phyloP scores from a whole-genome alignment of 78 protist species.

The Emiliania huxleyi region DNA sequence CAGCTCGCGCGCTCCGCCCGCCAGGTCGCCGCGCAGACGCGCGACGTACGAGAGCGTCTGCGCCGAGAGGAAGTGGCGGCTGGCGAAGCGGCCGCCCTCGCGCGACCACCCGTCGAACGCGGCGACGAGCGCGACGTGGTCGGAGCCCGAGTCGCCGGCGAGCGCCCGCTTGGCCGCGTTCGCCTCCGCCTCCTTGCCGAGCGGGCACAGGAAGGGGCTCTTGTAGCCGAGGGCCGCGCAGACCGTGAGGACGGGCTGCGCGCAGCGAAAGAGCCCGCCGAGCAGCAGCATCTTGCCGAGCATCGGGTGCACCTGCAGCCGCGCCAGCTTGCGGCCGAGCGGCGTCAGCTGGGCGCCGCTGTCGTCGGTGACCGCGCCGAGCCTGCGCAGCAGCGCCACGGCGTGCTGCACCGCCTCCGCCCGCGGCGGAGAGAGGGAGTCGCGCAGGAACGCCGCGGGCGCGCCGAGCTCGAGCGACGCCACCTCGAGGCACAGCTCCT shows the following conservation, averaged over 20 bases:
- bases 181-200: conserved; percentile 45
- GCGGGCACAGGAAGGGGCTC: conserved; percentile 62
- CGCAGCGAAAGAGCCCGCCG: conserved; percentile 27
- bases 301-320: conserved; percentile 72
- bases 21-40: neutral
- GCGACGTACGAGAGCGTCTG: neutral
- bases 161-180: conserved; percentile 41
- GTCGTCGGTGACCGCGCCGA: conserved; percentile 29
- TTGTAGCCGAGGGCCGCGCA: conserved; percentile 56
- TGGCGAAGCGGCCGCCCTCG: neutral
- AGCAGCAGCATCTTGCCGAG: conserved; percentile 75
- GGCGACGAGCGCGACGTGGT: neutral
- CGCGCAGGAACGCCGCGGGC: neutral
- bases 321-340: conserved; percentile 73
- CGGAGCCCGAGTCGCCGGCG: conserved; percentile 52
- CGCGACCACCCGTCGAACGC: neutral
- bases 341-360: conserved; percentile 45
- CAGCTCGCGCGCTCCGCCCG: neutral
- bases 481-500: conserved; percentile 71
- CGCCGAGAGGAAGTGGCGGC: neutral
- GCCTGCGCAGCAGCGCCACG: conserved; percentile 40
- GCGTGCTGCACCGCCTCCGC: conserved; percentile 3
- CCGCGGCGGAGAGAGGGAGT: neutral
- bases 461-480: neutral
- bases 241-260: conserved; percentile 79